phyloP scores from a whole-genome alignment of 2,329 filamentous ascomycete species.

The Phialocephala sp. region DNA sequence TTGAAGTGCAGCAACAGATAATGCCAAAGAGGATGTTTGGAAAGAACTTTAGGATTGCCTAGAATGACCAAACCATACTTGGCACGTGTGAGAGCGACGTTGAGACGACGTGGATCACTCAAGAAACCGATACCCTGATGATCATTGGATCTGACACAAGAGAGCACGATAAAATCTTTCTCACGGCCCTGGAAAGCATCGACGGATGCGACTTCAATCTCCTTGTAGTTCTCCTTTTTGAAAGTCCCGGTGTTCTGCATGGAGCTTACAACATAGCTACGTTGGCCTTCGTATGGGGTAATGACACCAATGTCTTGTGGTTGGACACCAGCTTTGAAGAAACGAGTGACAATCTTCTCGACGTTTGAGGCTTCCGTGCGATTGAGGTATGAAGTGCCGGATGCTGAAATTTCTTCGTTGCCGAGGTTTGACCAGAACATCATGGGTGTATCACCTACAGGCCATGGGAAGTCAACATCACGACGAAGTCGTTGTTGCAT shows the following conservation, averaged over 20 bases:
- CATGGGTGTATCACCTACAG: slow-evolving; percentile 92
- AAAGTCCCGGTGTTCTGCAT: slow-evolving; percentile 98
- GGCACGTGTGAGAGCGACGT: slow-evolving; percentile 94
- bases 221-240: slow-evolving; percentile 98
- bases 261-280: slow-evolving; percentile 98
- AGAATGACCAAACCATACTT: slow-evolving; percentile 97
- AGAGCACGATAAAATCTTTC: slow-evolving; percentile 98
- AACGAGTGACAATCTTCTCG: slow-evolving; percentile 97
- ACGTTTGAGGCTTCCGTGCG: slow-evolving; percentile 96
- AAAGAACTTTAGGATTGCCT: slow-evolving; percentile 95
- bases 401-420: slow-evolving; percentile 97
- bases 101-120: slow-evolving; percentile 95
- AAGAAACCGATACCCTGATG: slow-evolving; percentile 99
- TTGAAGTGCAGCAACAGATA: slow-evolving; percentile 95
- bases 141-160: slow-evolving; percentile 97
- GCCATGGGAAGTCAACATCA: slow-evolving; percentile 98
- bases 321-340: slow-evolving; percentile 98
- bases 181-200: slow-evolving; percentile 99
- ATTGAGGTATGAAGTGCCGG: slow-evolving; percentile 97
- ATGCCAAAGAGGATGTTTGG: slow-evolving; percentile 98
- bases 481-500: slow-evolving; percentile 85
- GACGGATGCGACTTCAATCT: slow-evolving; percentile 96
- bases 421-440: slow-evolving; percentile 99
- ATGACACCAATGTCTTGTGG: slow-evolving; percentile 95
- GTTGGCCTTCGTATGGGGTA: slow-evolving; percentile 97